Percentiles rank a stretch among this genome's conserved stretches.
Conservation (phyloP, 2,329 filamentous ascomycete genomes). For the Hymenoscyphus salicellus region DNA sequence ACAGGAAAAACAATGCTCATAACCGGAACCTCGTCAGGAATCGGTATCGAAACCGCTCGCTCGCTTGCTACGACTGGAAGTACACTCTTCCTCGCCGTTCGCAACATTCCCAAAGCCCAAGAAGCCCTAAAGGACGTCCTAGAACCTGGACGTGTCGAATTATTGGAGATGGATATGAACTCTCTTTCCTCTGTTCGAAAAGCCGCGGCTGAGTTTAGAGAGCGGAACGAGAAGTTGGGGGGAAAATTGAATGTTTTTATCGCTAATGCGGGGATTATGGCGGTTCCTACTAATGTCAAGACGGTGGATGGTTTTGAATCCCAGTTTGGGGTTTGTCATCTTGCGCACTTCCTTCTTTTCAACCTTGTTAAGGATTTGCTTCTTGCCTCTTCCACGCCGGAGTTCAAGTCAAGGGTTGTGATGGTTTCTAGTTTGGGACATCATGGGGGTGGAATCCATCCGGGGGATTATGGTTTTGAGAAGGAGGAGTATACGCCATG, state of each 20-base stretch:
- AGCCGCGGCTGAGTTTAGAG: conserved; percentile 32
- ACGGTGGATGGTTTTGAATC: conserved; percentile 48
- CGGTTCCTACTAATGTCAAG: conserved; percentile 29
- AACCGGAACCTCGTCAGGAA: conserved; percentile 40
- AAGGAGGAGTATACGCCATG: conserved; percentile 36
- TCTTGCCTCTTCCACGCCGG: conserved; percentile 38
- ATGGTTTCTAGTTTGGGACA: conserved; percentile 45
- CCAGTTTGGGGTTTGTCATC: conserved; percentile 52
- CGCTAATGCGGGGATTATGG: conserved; percentile 30
- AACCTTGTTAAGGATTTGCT: conserved; percentile 44
- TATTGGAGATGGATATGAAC: conserved; percentile 37
- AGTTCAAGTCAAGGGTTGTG: conserved; percentile 47
- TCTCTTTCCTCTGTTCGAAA: conserved; percentile 36
- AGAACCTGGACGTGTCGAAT: conserved; percentile 29
- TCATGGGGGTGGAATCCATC: conserved; percentile 23
- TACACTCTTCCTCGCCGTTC: conserved; percentile 36
- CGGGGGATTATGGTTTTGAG: conserved; percentile 39
- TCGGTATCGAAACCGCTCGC: conserved; percentile 40
- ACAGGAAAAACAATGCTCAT: conserved; percentile 41
- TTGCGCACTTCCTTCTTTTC: conserved; percentile 54
- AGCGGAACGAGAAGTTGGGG: conserved; percentile 29
- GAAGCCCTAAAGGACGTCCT: conserved; percentile 41
- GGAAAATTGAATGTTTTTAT: conserved; percentile 31
- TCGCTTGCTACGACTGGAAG: conserved; percentile 38
- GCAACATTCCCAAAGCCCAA: conserved; percentile 36